Conservation (phyloP, 202 grass and related monocot species). For the Bolboschoenoplectus hybrid region DNA sequence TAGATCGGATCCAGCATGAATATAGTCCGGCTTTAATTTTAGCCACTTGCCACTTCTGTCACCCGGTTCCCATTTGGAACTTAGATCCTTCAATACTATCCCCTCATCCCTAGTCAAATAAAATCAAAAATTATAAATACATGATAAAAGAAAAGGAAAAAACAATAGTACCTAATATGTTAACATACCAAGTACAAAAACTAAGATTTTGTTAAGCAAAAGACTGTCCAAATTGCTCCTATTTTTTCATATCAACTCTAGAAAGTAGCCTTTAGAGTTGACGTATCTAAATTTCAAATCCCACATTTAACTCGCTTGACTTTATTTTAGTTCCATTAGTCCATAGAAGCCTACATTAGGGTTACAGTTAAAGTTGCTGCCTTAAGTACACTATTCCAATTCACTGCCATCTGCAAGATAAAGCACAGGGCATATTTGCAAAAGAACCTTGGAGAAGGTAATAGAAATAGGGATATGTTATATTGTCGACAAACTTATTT, state of each 20-base stretch:
- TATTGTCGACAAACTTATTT: not conserved
- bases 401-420: not conserved
- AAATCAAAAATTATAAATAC: not conserved
- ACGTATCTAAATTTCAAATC: not conserved
- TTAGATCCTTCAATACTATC: slow-evolving; percentile 90
- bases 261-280: not conserved
- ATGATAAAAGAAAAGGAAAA: not conserved
- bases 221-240: not conserved
- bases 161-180: slow-evolving; percentile 4
- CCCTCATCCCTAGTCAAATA: slow-evolving; percentile 75
- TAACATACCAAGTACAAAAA: slow-evolving; percentile 14
- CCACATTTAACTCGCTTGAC: not conserved
- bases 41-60: slow-evolving; percentile 93
- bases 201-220: not conserved
- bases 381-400: not conserved
- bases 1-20: slow-evolving; percentile 85
- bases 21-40: slow-evolving; percentile 98
- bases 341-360: not conserved
- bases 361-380: not conserved
- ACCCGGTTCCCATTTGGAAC: slow-evolving; percentile 93
- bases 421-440: not conserved
- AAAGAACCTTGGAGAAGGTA: not conserved
- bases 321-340: not conserved
- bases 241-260: not conserved
- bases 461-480: not conserved